Evolutionary conservation across 1,284 basidiomycete species (phyloP), one percentile per base, ranked within the genome.

Genomic region (Cutaneotrichosporon cyanovorans): DNA sequence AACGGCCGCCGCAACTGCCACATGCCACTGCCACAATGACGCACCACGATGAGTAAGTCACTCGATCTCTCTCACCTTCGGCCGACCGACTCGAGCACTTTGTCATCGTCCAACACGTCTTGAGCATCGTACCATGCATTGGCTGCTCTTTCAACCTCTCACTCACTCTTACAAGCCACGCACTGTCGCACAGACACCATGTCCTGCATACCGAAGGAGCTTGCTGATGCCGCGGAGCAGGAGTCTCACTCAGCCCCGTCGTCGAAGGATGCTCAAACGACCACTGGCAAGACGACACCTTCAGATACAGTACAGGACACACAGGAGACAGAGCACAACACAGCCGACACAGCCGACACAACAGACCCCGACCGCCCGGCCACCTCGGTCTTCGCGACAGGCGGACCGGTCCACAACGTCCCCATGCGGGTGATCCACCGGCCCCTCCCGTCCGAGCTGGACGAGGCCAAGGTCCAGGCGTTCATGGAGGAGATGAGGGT

Each of bases 401-500:
- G 48, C 37, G 57, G 58, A 6, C 62, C 63, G 1, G 51, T 66
- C 10, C 62, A 68, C 46, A 55, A 53, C 37, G 69, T 74, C 2
- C 72, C 73, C 11, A 68, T 74, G 65, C 40, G 50, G 15, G 66
- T 73, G 21, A 71, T 74, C 48, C 61, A 62, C 33, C 58, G 73
- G 3, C 73, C 73, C 0, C 48, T 73, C 2, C 71, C 71, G 2
- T 65, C 64, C 2, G 65, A 66, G 40, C 58, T 74, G 23, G 70
- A 70, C 45, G 67, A 74, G 56, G 49, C 37, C 12, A 73, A 73
- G 38, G 71, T 73, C 0, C 20, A 56, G 40, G 49, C 57, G 6
- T 74, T 74, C 57, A 72, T 73, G 69, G 51, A 64, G 15, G 72
- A 73, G 50, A 68, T 74, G 58, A 41, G 63, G 59, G 70, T 71